A percentile compares a stretch with the other conserved stretches of the same genome.
These are phyloP conservation scores for Colletotrichum horii DNA, from an alignment of 2,329 filamentous ascomycete species.

Conservation along the genomic window DNA sequence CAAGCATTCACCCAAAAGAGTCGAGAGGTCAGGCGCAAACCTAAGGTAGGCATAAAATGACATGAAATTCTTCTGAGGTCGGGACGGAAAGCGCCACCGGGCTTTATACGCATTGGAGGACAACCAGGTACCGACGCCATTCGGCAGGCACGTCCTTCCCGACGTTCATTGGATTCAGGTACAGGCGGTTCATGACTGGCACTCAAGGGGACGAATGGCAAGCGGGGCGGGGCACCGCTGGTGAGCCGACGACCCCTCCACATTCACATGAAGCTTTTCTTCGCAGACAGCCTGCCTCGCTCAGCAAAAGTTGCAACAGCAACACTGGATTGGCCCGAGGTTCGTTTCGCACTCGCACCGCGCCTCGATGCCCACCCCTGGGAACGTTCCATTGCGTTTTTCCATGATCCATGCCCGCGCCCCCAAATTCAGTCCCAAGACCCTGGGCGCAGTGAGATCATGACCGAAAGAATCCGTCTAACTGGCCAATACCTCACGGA, in stretches of 20 bases:
- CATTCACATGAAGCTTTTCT: slow-evolving; percentile 7
- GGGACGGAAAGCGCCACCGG: not conserved
- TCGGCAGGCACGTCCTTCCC: not conserved
- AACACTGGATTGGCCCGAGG: slow-evolving; percentile 3
- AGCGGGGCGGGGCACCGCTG: not conserved
- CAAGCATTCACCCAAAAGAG: not conserved
- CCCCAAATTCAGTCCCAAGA: not conserved
- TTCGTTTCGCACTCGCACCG: not conserved
- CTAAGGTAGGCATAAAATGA: not conserved
- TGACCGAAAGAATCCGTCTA: not conserved
- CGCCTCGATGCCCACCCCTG: not conserved
- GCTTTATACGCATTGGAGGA: not conserved
- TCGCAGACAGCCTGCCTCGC: not conserved
- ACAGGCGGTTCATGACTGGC: not conserved
- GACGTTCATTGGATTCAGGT: not conserved
- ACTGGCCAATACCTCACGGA: not conserved
- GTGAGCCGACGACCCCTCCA: not conserved
- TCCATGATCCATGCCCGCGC: not conserved
- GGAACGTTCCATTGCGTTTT: not conserved
- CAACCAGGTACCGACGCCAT: not conserved
- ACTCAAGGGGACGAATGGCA: not conserved
- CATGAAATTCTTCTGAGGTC: not conserved
- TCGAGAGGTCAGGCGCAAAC: not conserved
- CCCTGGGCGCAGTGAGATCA: not conserved
- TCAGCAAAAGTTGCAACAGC: not conserved